A percentile compares a stretch with the other conserved stretches of the same genome.
phyloP scores from a whole-genome alignment of 2,329 filamentous ascomycete species.

The Alternaria sp. region DNA sequence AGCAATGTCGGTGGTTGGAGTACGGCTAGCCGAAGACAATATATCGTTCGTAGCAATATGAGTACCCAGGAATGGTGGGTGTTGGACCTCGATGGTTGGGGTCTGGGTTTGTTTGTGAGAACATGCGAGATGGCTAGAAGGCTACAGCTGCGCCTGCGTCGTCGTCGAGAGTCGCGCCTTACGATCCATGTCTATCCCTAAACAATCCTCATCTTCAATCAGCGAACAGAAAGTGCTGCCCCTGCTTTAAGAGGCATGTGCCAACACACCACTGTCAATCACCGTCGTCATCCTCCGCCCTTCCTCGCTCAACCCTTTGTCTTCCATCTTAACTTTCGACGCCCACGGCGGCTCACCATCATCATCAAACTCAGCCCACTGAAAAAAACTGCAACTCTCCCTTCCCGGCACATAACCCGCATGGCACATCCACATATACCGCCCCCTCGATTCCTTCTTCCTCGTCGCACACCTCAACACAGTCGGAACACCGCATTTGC shows the following conservation, averaged over 20 bases:
- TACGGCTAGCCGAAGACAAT: not conserved
- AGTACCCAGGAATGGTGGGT: not conserved
- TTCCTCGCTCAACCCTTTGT: too few species aligned
- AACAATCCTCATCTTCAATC: not conserved
- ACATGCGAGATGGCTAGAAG: not conserved
- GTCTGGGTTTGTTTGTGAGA: not conserved
- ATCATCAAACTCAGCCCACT: conserved; percentile 56
- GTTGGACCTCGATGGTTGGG: not conserved
- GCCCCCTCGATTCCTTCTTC: conserved; percentile 76
- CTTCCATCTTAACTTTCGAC: conserved; percentile 3
- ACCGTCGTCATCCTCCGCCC: too few species aligned
- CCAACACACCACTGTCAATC: not conserved
- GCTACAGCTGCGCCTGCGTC: not conserved
- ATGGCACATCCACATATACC: conserved; percentile 96
- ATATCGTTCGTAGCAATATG: not conserved
- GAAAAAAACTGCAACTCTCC: conserved; percentile 51
- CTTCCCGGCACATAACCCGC: conserved; percentile 71
- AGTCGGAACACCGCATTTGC: conserved; percentile 72
- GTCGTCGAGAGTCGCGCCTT: not conserved
- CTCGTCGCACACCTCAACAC: conserved; percentile 79
- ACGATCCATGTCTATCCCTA: not conserved
- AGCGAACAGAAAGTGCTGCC: not conserved
- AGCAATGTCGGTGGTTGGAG: not conserved
- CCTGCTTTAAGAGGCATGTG: not conserved
- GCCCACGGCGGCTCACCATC: conserved; percentile 79